Percentiles rank a stretch among this genome's conserved stretches.
Evolutionary conservation across 371 early-diverging fungal species (phyloP).

Genomic region (Lichtheimia ramosa): DNA sequence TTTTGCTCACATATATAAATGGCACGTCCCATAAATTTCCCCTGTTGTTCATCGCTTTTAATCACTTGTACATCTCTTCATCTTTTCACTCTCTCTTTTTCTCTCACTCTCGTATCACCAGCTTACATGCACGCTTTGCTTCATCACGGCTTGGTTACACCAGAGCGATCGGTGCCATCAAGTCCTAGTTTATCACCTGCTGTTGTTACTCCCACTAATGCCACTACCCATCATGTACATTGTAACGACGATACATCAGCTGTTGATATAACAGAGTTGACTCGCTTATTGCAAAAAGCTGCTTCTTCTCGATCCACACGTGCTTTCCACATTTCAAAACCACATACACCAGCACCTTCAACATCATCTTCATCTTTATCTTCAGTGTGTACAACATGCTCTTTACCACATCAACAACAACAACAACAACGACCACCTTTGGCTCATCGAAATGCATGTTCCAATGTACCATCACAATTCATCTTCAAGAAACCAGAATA

Average conservation of each 20-base stretch:
- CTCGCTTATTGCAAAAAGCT: slow-evolving; percentile 29
- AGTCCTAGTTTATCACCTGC: slow-evolving; percentile 48
- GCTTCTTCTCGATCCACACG: slow-evolving; percentile 15
- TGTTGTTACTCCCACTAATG: slow-evolving; percentile 40
- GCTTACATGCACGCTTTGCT: slow-evolving; percentile 4
- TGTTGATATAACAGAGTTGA: slow-evolving; percentile 38
- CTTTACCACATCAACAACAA: slow-evolving; percentile 1
- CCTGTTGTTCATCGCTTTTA: not conserved
- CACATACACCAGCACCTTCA: slow-evolving; percentile 20
- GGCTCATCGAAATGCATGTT: slow-evolving; percentile 15
- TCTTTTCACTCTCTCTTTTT: not conserved
- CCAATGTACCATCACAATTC: slow-evolving; percentile 33
- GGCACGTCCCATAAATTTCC: not conserved
- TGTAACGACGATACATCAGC: slow-evolving; percentile 18
- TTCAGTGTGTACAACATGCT: not conserved
- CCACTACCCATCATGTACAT: slow-evolving; percentile 35
- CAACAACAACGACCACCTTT: slow-evolving; percentile 7
- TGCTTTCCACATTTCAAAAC: slow-evolving; percentile 20
- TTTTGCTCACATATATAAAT: not conserved
- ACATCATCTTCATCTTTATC: slow-evolving; percentile 12
- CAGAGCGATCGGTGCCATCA: slow-evolving; percentile 43
- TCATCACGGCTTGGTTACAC: slow-evolving; percentile 39
- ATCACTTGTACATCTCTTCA: not conserved
- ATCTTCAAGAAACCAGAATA: slow-evolving; percentile 43
- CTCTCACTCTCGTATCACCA: not conserved